A percentile compares a stretch with the other conserved stretches of the same genome.
Conservation (phyloP, 176 grass and related monocot species). For the Musa acuminata region DNA sequence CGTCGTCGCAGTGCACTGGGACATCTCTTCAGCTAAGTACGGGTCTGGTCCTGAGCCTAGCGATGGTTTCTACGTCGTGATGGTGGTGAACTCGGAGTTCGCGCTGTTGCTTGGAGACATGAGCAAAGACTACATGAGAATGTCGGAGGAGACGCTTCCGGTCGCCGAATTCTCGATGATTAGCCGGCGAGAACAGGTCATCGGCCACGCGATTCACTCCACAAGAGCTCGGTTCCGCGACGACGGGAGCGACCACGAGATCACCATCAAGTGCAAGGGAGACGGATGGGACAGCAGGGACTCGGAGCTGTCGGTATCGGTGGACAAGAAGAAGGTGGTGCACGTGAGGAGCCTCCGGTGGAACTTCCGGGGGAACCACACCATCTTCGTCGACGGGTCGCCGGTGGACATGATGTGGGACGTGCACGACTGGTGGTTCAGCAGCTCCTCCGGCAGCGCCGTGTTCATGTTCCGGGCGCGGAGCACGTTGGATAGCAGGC, state of each 20-base stretch:
- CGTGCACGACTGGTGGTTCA: conserved; percentile 84
- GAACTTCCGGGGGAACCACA: conserved; percentile 79
- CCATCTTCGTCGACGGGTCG: conserved; percentile 52
- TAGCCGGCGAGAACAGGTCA: conserved; percentile 27
- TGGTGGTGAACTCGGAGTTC: conserved; percentile 22
- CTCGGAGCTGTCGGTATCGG: conserved; percentile 50
- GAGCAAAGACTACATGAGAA: conserved; percentile 4
- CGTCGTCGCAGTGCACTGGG: conserved; percentile 24
- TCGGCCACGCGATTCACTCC: conserved; percentile 21
- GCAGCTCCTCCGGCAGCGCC: not conserved
- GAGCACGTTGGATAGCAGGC: conserved; percentile 4
- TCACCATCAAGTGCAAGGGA: not conserved
- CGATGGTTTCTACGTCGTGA: conserved; percentile 11
- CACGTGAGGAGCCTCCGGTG: conserved; percentile 48
- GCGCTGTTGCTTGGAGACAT: conserved; percentile 28
- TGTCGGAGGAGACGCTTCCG: not conserved
- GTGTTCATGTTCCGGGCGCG: conserved; percentile 5
- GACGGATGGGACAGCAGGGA: conserved; percentile 24
- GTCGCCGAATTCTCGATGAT: conserved; percentile 21
- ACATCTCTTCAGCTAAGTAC: conserved; percentile 23
- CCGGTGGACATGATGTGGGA: conserved; percentile 92
- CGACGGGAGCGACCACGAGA: conserved; percentile 5
- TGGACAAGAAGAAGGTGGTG: conserved; percentile 59
- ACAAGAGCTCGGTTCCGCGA: conserved; percentile 24
- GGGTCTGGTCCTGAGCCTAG: conserved; percentile 19